A percentile compares a stretch with the other conserved stretches of the same genome.
These are phyloP conservation scores for Aspergillus carlsbadensis DNA, from an alignment of 495 filamentous ascomycete genomes.

Conservation along the genomic window DNA sequence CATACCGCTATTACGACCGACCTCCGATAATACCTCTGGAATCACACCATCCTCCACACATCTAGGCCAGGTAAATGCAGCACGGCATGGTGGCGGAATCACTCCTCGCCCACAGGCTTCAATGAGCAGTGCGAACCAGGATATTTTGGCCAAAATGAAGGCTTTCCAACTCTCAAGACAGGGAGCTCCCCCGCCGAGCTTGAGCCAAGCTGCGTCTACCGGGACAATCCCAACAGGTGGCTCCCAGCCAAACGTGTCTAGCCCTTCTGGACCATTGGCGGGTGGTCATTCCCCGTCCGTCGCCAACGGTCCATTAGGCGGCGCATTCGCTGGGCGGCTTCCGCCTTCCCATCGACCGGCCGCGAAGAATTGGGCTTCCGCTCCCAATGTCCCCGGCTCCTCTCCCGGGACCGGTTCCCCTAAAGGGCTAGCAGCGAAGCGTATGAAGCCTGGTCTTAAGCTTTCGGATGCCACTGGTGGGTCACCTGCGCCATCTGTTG, in stretches of 20 bases:
- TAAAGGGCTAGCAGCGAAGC: constrained; percentile 54
- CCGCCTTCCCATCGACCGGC: constrained; percentile 40
- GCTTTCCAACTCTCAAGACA: constrained; percentile 70
- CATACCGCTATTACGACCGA: constrained; percentile 29
- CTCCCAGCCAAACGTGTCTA: constrained; percentile 16
- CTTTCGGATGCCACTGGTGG: constrained; percentile 48
- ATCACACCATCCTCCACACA: constrained; percentile 79
- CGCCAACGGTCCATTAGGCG: constrained; percentile 29
- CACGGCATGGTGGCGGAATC: constrained; percentile 52
- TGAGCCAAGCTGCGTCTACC: constrained; percentile 35
- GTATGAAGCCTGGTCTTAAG: constrained; percentile 51
- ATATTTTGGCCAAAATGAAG: constrained; percentile 78
- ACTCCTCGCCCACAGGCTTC: constrained; percentile 51
- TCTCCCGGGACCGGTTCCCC: constrained; percentile 30
- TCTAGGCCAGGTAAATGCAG: constrained; percentile 77
- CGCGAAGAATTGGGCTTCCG: constrained; percentile 50
- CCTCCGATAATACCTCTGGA: constrained; percentile 32
- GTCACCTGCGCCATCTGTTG: constrained; percentile 22
- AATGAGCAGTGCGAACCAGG: constrained; percentile 62
- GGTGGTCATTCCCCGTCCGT: constrained; percentile 18
- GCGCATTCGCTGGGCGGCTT: constrained; percentile 37
- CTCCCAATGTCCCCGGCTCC: constrained; percentile 40
- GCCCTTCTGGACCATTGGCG: constrained; percentile 9
- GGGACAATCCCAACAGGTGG: constrained; percentile 32
- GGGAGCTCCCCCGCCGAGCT: constrained; percentile 48